A percentile compares a stretch with the other conserved stretches of the same genome.
Evolutionary conservation across 2,329 filamentous ascomycete genomes (phyloP).

Genomic region (Penicillium sp.): DNA sequence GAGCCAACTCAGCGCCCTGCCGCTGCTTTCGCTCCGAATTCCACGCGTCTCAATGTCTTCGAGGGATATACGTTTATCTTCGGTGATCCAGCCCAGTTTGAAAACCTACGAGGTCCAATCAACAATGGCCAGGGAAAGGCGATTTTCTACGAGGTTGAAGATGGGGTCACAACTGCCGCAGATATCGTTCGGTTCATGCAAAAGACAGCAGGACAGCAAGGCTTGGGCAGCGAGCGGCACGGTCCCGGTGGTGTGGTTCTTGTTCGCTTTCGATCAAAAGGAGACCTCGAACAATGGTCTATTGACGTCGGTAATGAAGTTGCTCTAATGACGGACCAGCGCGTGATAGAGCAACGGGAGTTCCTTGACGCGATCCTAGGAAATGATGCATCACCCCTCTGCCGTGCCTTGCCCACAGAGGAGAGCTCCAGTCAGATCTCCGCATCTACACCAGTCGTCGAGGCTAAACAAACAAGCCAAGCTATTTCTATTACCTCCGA

Average conservation of each 20-base stretch:
- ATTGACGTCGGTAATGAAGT: slow-evolving; percentile 66
- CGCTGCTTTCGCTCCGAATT: slow-evolving; percentile 70
- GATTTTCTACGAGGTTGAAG: slow-evolving; percentile 60
- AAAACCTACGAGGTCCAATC: slow-evolving; percentile 71
- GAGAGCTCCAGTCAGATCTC: slow-evolving; percentile 39
- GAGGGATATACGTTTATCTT: slow-evolving; percentile 88
- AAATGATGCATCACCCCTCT: slow-evolving; percentile 71
- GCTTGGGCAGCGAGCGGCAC: slow-evolving; percentile 60
- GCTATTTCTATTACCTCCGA: neutral
- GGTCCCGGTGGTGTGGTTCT: slow-evolving; percentile 70
- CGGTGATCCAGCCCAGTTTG: slow-evolving; percentile 70
- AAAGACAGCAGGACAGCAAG: slow-evolving; percentile 70
- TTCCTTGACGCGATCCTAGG: slow-evolving; percentile 85
- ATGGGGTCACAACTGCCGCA: slow-evolving; percentile 64
- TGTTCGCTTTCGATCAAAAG: slow-evolving; percentile 66
- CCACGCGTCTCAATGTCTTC: slow-evolving; percentile 68
- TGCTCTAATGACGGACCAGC: slow-evolving; percentile 71
- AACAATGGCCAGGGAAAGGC: slow-evolving; percentile 81
- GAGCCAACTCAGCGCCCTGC: slow-evolving; percentile 69
- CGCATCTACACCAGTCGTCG: neutral
- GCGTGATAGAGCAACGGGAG: slow-evolving; percentile 83
- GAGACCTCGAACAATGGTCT: slow-evolving; percentile 64
- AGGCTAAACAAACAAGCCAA: neutral
- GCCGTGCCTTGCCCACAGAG: slow-evolving; percentile 61
- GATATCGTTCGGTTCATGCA: slow-evolving; percentile 79